Percentiles rank a stretch among this genome's conserved stretches.
phyloP scores from a whole-genome alignment of 2,329 filamentous ascomycete genomes.

The Alternaria rosae region DNA sequence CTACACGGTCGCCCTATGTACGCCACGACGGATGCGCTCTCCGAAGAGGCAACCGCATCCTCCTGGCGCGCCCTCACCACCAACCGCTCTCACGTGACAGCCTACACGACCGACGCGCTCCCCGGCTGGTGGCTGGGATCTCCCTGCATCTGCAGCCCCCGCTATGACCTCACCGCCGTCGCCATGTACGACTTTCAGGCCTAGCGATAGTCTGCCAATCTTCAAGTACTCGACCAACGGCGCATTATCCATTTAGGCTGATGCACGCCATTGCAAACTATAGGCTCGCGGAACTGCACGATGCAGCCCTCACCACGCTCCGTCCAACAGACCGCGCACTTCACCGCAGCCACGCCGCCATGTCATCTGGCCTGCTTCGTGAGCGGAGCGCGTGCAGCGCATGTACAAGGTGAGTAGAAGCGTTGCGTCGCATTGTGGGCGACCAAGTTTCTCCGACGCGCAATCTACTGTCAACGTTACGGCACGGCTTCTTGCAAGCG shows the following conservation, averaged over 20 bases:
- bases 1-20: constrained; percentile 4
- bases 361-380: constrained; percentile 11
- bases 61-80: constrained; percentile 4
- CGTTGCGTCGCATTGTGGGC: constrained; percentile 12
- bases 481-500: constrained; percentile 4
- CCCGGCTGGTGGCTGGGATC: constrained; percentile 12
- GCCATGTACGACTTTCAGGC: constrained; percentile 15
- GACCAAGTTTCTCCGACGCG: constrained; percentile 4
- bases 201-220: constrained; percentile 24
- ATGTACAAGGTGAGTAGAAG: constrained; percentile 11
- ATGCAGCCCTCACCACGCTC: constrained; percentile 26
- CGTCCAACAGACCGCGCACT: constrained; percentile 12
- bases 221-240: constrained; percentile 37
- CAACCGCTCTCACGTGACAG: constrained; percentile 21
- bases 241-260: constrained; percentile 44
- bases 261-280: constrained; percentile 22
- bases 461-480: background rate
- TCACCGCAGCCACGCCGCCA: constrained; percentile 7
- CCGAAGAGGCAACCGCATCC: background rate
- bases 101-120: constrained; percentile 9
- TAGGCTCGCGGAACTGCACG: constrained; percentile 29
- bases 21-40: constrained; percentile 13
- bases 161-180: constrained; percentile 25
- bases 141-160: constrained; percentile 20
- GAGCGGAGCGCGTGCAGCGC: constrained; percentile 15